phyloP scores from a whole-genome alignment of 305 asterid genomes.

The Andrographis paniculata region DNA sequence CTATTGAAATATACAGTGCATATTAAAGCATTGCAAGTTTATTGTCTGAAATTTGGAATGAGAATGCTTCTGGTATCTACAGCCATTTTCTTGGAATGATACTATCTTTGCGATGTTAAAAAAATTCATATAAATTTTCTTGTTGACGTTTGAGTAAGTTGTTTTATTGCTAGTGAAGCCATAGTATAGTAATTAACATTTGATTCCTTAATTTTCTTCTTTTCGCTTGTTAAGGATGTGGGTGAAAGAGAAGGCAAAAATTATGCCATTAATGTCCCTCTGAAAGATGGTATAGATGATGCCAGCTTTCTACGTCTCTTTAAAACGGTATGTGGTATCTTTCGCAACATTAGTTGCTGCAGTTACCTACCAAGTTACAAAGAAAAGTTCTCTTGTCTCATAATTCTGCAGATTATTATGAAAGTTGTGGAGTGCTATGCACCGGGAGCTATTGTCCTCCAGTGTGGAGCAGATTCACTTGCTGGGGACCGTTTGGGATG shows the following conservation, averaged over 20 bases:
- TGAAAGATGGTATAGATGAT: constrained; percentile 94
- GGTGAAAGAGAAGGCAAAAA: constrained; percentile 94
- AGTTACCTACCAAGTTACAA: constrained; percentile 6
- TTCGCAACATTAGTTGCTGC: constrained; percentile 8
- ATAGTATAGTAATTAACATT: constrained; percentile 1
- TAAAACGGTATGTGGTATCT: constrained; percentile 51
- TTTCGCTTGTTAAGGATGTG: constrained; percentile 60
- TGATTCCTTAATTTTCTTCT: constrained; percentile 12
- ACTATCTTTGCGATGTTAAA: too few species aligned
- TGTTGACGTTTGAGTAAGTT: neutral
- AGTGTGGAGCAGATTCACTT: constrained; percentile 96
- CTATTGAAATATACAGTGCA: too few species aligned
- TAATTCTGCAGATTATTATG: constrained; percentile 56
- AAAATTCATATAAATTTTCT: too few species aligned
- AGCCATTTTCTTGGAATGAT: too few species aligned
- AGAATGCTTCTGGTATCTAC: constrained; percentile 3
- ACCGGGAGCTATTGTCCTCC: constrained; percentile 97
- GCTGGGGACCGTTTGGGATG: constrained; percentile 98
- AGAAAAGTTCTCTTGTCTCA: constrained; percentile 16
- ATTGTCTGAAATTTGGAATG: constrained; percentile 6
- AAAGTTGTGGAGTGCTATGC: constrained; percentile 84
- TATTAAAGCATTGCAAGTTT: neutral
- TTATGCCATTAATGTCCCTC: constrained; percentile 95
- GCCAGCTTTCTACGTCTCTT: constrained; percentile 80
- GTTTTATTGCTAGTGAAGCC: constrained; percentile 4